phyloP scores from a whole-genome alignment of 2,329 filamentous ascomycete species.

The Cladorrhinum sp. region DNA sequence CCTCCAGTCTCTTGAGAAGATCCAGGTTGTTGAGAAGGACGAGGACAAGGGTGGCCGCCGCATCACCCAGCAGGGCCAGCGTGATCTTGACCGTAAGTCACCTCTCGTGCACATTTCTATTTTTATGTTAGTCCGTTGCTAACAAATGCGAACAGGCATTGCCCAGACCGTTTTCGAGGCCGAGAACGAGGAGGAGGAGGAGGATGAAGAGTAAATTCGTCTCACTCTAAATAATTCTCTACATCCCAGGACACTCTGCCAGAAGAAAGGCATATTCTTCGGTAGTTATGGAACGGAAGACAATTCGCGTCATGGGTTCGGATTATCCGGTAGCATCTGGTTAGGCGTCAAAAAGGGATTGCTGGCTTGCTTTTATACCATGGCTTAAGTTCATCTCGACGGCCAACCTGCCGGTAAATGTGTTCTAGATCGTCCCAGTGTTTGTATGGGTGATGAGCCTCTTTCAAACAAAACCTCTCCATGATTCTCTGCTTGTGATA shows the following conservation, averaged over 20 bases:
- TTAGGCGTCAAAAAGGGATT: conserved; percentile 33
- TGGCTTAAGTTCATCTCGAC: conserved; percentile 20
- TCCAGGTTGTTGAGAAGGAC: conserved; percentile 94
- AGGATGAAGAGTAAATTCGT: conserved; percentile 62
- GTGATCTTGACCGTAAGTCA: conserved; percentile 85
- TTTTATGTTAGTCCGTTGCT: neutral
- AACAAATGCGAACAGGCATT: conserved; percentile 50
- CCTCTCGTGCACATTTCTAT: neutral
- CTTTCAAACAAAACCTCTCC: neutral
- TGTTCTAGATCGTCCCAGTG: neutral
- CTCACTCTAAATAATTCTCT: neutral
- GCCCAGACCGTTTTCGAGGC: conserved; percentile 76
- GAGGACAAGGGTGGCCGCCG: conserved; percentile 98
- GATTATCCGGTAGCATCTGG: conserved; percentile 39
- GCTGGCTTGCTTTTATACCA: conserved; percentile 29
- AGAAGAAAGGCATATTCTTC: neutral
- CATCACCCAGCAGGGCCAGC: conserved; percentile 97
- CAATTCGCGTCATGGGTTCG: conserved; percentile 25
- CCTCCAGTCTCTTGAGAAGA: conserved; percentile 97
- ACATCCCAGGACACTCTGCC: neutral
- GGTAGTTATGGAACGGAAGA: conserved; percentile 12
- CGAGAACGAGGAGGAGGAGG: conserved; percentile 60
- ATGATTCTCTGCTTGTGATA: neutral
- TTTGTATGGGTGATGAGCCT: neutral
- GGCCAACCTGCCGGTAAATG: conserved; percentile 5